Evolutionary conservation across 2,329 filamentous ascomycete species (phyloP).

Genomic region (Fusarium nelsonii): DNA sequence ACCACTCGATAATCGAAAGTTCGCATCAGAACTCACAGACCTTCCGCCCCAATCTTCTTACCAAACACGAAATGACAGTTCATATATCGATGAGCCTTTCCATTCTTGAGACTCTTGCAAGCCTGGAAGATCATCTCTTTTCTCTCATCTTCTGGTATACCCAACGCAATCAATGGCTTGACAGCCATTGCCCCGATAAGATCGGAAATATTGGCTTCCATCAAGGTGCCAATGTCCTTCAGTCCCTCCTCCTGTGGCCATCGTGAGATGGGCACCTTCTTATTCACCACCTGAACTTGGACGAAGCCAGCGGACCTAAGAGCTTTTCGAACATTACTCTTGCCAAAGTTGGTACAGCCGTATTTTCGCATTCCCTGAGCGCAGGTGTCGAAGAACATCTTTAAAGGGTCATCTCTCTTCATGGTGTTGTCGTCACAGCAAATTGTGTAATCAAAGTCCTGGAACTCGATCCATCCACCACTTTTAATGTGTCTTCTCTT

Average conservation of each 20-base stretch:
- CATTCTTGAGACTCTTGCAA: constrained; percentile 53
- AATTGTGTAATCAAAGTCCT: constrained; percentile 58
- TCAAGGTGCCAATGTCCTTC: constrained; percentile 59
- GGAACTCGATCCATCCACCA: constrained; percentile 66
- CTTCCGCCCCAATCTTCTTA: constrained; percentile 52
- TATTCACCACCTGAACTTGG: constrained; percentile 57
- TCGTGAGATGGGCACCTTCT: constrained; percentile 60
- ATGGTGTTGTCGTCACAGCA: constrained; percentile 61
- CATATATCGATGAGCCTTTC: constrained; percentile 58
- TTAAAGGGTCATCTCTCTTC: constrained; percentile 55
- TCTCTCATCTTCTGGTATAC: constrained; percentile 52
- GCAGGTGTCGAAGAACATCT: constrained; percentile 51
- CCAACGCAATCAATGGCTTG: constrained; percentile 57
- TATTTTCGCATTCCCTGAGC: constrained; percentile 52
- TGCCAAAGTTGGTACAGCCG: constrained; percentile 56
- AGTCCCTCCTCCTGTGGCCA: constrained; percentile 59
- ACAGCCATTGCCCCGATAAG: constrained; percentile 58
- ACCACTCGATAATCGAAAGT: background rate
- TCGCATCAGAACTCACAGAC: background rate
- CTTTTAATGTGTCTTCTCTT: constrained; percentile 55
- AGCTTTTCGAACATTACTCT: constrained; percentile 50
- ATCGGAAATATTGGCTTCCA: constrained; percentile 58
- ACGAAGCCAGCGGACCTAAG: constrained; percentile 60
- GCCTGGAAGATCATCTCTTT: constrained; percentile 51
- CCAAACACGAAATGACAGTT: constrained; percentile 59